Evolutionary conservation across 345 rosid genomes (phyloP).

Genomic region (Cochlearia excelsa): DNA sequence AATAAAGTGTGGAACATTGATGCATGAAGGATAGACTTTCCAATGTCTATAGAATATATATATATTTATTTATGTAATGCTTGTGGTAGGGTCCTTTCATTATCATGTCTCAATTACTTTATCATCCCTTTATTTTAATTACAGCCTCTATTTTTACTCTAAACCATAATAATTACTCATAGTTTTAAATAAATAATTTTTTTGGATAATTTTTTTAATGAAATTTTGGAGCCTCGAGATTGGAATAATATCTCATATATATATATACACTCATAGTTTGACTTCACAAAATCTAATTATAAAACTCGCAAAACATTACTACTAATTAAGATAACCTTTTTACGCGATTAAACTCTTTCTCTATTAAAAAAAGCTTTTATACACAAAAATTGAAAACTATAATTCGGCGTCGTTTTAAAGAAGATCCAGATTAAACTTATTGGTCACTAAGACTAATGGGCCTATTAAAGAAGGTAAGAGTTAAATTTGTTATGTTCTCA

Average conservation of each 20-base stretch:
- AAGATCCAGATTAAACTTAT: neutral
- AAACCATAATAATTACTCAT: neutral
- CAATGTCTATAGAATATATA: slow-evolving; percentile 27
- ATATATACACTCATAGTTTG: neutral
- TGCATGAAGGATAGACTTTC: slow-evolving; percentile 40
- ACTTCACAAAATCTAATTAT: neutral
- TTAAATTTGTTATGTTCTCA: neutral
- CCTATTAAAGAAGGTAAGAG: neutral
- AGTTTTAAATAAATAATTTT: neutral
- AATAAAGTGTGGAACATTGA: slow-evolving; percentile 33
- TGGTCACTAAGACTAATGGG: neutral
- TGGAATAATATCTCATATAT: slow-evolving; percentile 15
- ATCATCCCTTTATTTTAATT: slow-evolving; percentile 7
- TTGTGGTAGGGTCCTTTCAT: slow-evolving; percentile 38
- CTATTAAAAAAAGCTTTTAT: neutral
- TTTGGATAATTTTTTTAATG: neutral
- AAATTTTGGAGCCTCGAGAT: slow-evolving; percentile 26
- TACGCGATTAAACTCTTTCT: slow-evolving; percentile 4
- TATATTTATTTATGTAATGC: neutral
- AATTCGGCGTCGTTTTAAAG: too few relatives aligned
- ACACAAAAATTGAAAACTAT: too few relatives aligned
- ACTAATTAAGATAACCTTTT: slow-evolving; percentile 2
- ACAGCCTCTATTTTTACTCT: slow-evolving; percentile 5
- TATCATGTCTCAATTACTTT: slow-evolving; percentile 32
- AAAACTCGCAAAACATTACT: slow-evolving; percentile 19